Evolutionary conservation across 139 green algal species (phyloP).

Genomic region (Tetradesmus obliquus): DNA sequence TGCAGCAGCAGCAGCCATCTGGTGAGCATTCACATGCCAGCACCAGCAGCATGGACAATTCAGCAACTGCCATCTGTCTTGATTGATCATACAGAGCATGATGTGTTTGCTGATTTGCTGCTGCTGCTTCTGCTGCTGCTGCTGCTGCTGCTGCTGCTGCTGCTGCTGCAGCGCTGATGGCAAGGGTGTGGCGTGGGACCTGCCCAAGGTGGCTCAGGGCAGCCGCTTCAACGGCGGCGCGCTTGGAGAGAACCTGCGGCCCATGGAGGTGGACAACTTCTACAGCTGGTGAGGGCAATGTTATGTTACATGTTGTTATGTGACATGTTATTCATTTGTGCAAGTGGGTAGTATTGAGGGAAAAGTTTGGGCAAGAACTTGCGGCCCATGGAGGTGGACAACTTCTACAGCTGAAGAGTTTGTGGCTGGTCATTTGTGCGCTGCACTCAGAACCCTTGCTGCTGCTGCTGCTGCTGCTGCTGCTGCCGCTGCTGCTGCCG

Average conservation of each 20-base stretch:
- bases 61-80: too few relatives aligned
- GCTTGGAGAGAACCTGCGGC: constrained; percentile 1
- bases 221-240: constrained; percentile 33
- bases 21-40: neutral
- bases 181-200: constrained; percentile 27
- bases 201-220: constrained; percentile 19
- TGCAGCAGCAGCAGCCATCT: neutral
- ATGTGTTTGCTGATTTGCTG: neutral
- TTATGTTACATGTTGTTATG: neutral
- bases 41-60: too few relatives aligned
- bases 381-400: too few relatives aligned
- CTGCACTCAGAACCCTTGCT: constrained; percentile 23
- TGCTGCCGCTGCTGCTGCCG: neutral
- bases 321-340: neutral
- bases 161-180: constrained; percentile 35
- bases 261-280: constrained; percentile 17
- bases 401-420: too few relatives aligned
- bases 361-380: neutral
- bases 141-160: neutral
- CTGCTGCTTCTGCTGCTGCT: neutral
- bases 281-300: constrained; percentile 17
- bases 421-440: neutral
- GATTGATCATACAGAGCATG: neutral
- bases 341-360: neutral
- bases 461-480: neutral